Evolutionary conservation across 2,329 filamentous ascomycete species (phyloP).

Genomic region (Magnaporthiopsis incrustans): DNA sequence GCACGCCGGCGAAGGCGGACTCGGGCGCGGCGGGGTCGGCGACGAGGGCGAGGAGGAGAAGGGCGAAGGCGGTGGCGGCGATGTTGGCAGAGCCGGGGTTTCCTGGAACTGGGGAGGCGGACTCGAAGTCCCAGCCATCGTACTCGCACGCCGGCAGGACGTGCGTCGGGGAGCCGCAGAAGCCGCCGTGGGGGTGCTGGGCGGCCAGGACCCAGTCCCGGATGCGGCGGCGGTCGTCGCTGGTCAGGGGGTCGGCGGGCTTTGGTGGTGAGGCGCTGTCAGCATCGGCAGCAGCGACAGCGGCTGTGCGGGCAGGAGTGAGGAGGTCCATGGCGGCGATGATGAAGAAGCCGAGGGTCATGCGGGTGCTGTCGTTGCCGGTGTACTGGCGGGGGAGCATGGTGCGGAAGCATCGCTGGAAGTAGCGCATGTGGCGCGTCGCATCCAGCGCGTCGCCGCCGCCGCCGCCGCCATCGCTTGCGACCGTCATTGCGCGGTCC

Average conservation of each 20-base stretch:
- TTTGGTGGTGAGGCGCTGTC: conserved; percentile 19
- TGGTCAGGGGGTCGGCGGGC: conserved; percentile 29
- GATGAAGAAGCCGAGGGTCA: conserved; percentile 85
- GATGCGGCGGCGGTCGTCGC: conserved; percentile 34
- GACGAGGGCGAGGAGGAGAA: conserved; percentile 58
- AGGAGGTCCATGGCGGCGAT: conserved; percentile 80
- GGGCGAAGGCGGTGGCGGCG: conserved; percentile 81
- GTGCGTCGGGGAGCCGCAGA: conserved; percentile 76
- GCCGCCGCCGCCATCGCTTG: not conserved
- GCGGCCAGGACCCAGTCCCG: conserved; percentile 78
- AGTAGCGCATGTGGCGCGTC: conserved; percentile 77
- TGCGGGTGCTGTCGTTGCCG: conserved; percentile 80
- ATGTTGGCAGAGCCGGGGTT: conserved; percentile 56
- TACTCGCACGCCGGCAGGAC: conserved; percentile 26
- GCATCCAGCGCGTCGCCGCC: conserved; percentile 45
- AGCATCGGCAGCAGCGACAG: not conserved
- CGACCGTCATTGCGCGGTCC: not conserved
- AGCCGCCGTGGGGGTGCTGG: conserved; percentile 80
- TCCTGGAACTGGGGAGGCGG: conserved; percentile 36
- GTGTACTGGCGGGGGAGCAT: conserved; percentile 79
- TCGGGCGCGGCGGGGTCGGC: conserved; percentile 29
- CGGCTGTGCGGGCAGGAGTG: conserved; percentile 43
- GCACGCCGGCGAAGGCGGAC: conserved; percentile 53
- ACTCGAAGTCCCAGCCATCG: conserved; percentile 17
- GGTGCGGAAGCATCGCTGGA: conserved; percentile 77